Evolutionary conservation across 306 rosid genomes (phyloP).

Genomic region (Lathyrus tuberosus): DNA sequence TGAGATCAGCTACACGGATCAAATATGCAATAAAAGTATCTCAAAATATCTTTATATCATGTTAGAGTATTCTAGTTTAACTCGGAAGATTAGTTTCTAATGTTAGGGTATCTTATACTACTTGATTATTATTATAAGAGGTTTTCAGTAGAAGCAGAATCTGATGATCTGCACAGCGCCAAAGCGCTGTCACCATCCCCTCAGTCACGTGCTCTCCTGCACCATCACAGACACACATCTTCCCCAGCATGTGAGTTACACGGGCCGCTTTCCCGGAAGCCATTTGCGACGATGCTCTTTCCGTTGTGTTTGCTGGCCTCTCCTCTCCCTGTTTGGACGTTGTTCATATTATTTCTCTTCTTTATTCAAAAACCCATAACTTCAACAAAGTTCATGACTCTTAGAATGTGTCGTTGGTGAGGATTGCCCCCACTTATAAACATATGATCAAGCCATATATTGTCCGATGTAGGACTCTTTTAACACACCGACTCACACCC

Average conservation of each 20-base stretch:
- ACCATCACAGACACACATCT: background rate
- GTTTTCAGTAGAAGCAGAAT: background rate
- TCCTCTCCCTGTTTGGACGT: background rate
- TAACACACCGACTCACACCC: no score
- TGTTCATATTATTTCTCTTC: background rate
- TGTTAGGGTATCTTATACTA: background rate
- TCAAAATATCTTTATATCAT: background rate
- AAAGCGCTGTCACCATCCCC: background rate
- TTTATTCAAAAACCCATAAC: background rate
- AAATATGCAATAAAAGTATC: background rate
- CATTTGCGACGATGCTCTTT: background rate
- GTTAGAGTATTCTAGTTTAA: background rate
- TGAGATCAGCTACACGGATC: background rate
- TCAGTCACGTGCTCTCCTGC: background rate
- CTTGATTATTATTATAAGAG: background rate
- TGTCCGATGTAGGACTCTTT: no score
- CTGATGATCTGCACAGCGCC: background rate
- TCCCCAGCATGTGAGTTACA: background rate
- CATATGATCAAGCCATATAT: no score
- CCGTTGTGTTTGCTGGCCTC: background rate
- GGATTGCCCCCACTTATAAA: no score
- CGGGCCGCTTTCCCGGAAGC: background rate
- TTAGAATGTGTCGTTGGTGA: no score
- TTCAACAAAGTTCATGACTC: background rate
- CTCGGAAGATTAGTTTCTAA: conserved; percentile 4